A percentile compares a stretch with the other conserved stretches of the same genome.
phyloP scores from a whole-genome alignment of 192 early-diverging fungal species.

The Mycoemilia scoparia region DNA sequence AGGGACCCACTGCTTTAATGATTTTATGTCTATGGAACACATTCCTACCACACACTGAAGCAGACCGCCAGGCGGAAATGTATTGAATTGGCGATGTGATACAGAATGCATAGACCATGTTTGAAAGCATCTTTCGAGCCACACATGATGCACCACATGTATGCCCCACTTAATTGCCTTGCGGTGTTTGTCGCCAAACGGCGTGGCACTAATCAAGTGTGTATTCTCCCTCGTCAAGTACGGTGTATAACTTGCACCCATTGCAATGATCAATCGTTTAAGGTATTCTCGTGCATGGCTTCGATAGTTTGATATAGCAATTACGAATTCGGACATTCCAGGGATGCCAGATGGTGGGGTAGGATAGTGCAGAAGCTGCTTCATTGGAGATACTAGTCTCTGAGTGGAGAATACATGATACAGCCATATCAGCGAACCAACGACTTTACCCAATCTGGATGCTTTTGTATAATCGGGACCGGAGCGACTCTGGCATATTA shows the following conservation, averaged over 20 bases:
- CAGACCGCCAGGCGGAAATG: slow-evolving; percentile 31
- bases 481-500: slow-evolving; percentile 23
- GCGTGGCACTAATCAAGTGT: slow-evolving; percentile 52
- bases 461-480: slow-evolving; percentile 30
- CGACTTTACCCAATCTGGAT: slow-evolving; percentile 25
- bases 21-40: slow-evolving; percentile 14
- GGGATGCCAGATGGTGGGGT: slow-evolving; percentile 6
- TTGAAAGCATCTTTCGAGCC: slow-evolving; percentile 64
- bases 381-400: slow-evolving; percentile 11
- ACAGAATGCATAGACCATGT: slow-evolving; percentile 38
- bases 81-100: slow-evolving; percentile 31
- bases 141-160: slow-evolving; percentile 62
- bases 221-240: slow-evolving; percentile 47
- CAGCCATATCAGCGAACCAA: slow-evolving; percentile 28
- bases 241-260: slow-evolving; percentile 47
- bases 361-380: slow-evolving; percentile 23
- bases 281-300: slow-evolving; percentile 47
- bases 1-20: slow-evolving; percentile 24
- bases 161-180: slow-evolving; percentile 45
- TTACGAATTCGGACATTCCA: slow-evolving; percentile 20
- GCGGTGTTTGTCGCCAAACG: slow-evolving; percentile 43
- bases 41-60: slow-evolving; percentile 36
- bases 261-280: slow-evolving; percentile 32
- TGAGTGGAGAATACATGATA: slow-evolving; percentile 12
- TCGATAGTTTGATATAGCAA: slow-evolving; percentile 53